Percentiles rank a stretch among this genome's conserved stretches.
These are phyloP conservation scores for Globisporangium paroecandrum DNA, from an alignment of 352 stramenopile species.

Conservation along the genomic window DNA sequence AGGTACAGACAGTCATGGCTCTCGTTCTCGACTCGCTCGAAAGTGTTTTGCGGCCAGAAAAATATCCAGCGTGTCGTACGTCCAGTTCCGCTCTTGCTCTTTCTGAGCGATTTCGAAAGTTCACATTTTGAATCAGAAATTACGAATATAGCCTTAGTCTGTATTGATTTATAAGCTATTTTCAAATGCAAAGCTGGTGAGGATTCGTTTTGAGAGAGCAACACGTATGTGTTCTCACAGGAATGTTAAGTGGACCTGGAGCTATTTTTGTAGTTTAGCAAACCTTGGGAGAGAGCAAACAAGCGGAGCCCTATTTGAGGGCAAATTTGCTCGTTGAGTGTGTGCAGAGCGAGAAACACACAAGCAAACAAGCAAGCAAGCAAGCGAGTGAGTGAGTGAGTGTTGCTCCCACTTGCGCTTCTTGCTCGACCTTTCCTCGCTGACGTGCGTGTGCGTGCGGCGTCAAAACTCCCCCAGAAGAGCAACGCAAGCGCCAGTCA, in stretches of 20 bases:
- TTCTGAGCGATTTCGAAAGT: background rate
- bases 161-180: background rate
- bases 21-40: too few species aligned
- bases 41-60: background rate
- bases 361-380: constrained; percentile 7
- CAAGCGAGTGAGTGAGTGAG: background rate
- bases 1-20: background rate
- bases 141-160: background rate
- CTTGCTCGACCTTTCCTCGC: background rate
- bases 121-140: background rate
- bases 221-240: background rate
- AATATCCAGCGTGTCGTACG: constrained; percentile 1
- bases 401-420: background rate
- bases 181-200: background rate
- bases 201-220: background rate
- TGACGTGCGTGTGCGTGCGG: constrained; percentile 3
- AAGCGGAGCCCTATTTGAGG: background rate
- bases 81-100: background rate
- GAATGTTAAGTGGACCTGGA: background rate
- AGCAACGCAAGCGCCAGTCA: background rate
- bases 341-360: background rate
- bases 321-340: background rate
- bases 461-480: background rate
- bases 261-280: background rate
- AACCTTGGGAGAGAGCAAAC: constrained; percentile 8